phyloP scores from a whole-genome alignment of 306 rosid species.

The Crotalaria pallida region DNA sequence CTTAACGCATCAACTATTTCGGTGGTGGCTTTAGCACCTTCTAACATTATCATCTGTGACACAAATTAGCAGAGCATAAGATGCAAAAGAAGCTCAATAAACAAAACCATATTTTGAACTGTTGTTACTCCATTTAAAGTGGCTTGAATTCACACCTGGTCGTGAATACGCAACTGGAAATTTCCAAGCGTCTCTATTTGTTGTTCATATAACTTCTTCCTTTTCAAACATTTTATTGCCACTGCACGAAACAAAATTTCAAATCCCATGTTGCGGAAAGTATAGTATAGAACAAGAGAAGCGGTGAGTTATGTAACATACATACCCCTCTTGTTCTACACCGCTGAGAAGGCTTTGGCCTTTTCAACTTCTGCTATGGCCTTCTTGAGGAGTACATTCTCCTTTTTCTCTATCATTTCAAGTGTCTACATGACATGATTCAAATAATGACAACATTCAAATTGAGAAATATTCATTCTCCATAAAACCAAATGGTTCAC shows the following conservation, averaged over 20 bases:
- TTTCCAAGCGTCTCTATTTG: slow-evolving; percentile 98
- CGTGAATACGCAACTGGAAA: slow-evolving; percentile 95
- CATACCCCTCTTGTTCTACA: slow-evolving; percentile 85
- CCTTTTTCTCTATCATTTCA: slow-evolving; percentile 99
- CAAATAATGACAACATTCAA: slow-evolving; percentile 7
- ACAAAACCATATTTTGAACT: background rate
- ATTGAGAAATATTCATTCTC: background rate
- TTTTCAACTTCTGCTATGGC: slow-evolving; percentile 77
- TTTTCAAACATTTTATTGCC: slow-evolving; percentile 96
- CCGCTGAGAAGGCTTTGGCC: slow-evolving; percentile 83
- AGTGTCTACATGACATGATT: slow-evolving; percentile 63
- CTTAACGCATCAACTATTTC: slow-evolving; percentile 98
- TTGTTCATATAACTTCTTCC: slow-evolving; percentile 90
- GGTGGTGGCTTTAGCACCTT: slow-evolving; percentile 98
- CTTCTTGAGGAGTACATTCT: slow-evolving; percentile 85
- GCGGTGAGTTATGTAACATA: slow-evolving; percentile 9
- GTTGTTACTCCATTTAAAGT: background rate
- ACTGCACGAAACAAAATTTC: slow-evolving; percentile 40
- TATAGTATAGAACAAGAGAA: background rate
- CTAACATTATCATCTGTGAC: slow-evolving; percentile 89
- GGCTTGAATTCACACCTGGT: slow-evolving; percentile 67
- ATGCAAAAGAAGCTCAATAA: slow-evolving; percentile 5
- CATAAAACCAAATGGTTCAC: too few relatives aligned
- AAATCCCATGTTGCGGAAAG: background rate
- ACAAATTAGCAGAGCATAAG: slow-evolving; percentile 17